phyloP scores from a whole-genome alignment of 169 alveolate genomes.

The Perkinsus olseni region DNA sequence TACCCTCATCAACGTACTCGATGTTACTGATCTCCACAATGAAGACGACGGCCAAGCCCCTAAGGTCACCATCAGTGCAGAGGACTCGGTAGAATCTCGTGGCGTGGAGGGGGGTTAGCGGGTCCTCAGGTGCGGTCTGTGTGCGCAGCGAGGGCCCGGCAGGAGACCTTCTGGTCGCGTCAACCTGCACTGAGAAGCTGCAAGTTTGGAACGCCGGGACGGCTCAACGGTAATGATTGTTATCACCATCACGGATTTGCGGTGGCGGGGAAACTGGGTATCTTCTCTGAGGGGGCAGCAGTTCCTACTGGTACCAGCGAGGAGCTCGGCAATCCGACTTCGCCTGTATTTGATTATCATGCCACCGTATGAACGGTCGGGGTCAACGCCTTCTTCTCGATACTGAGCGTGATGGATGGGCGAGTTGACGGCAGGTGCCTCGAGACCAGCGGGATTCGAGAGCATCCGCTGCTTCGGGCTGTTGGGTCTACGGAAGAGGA shows the following conservation, averaged over 20 bases:
- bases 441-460: background rate
- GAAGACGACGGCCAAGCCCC: background rate
- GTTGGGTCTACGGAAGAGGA: background rate
- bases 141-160: background rate
- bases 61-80: background rate
- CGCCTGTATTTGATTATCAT: too few species aligned
- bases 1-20: background rate
- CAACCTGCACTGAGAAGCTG: background rate
- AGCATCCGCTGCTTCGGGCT: background rate
- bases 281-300: too few species aligned
- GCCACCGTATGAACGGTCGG: too few species aligned
- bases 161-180: background rate
- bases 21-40: background rate
- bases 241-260: too few species aligned
- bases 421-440: background rate
- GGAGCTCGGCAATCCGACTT: too few species aligned
- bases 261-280: too few species aligned
- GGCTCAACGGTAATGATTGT: background rate
- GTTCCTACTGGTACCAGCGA: too few species aligned
- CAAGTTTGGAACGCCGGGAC: background rate
- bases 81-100: background rate
- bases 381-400: too few species aligned
- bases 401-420: too few species aligned
- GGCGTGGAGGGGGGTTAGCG: background rate
- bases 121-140: background rate